Evolutionary conservation across 1,284 basidiomycete species (phyloP).

Genomic region (Takashimella tepidaria): DNA sequence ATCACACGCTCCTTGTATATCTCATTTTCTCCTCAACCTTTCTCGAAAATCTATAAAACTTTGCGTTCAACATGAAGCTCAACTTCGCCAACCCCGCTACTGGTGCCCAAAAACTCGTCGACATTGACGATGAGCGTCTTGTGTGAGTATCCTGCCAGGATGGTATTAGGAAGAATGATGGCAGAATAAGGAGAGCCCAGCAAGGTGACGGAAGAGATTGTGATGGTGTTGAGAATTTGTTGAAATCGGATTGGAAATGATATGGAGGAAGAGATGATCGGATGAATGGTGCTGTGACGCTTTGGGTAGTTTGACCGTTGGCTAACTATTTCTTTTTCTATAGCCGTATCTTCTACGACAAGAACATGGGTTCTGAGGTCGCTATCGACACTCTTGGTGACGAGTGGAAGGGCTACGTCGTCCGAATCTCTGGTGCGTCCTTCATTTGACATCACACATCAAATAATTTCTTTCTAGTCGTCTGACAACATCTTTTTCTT

Average conservation of each 20-base stretch:
- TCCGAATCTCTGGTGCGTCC: conserved; percentile 82
- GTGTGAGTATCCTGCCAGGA: conserved; percentile 55
- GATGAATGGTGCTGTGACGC: conserved; percentile 9
- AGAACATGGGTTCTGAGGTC: conserved; percentile 94
- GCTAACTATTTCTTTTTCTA: conserved; percentile 12
- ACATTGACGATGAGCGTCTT: conserved; percentile 87
- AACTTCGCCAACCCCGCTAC: conserved; percentile 60
- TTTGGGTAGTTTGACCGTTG: too few relatives aligned
- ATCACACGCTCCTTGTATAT: too few relatives aligned
- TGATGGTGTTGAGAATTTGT: neutral
- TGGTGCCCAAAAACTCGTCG: conserved; percentile 93
- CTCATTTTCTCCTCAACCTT: too few relatives aligned
- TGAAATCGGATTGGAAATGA: conserved; percentile 1
- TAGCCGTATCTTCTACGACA: conserved; percentile 92
- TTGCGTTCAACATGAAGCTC: neutral
- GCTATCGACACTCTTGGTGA: conserved; percentile 80
- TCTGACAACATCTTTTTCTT: neutral
- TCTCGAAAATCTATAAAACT: neutral
- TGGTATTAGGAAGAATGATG: neutral
- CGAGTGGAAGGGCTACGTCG: conserved; percentile 95
- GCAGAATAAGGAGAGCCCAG: too few relatives aligned
- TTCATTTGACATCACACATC: neutral
- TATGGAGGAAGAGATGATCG: neutral
- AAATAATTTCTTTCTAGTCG: too few relatives aligned
- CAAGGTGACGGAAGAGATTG: too few relatives aligned